phyloP scores from a whole-genome alignment of 2,329 filamentous ascomycete genomes.

The Ophiocordyceps camponoti-leonardi region DNA sequence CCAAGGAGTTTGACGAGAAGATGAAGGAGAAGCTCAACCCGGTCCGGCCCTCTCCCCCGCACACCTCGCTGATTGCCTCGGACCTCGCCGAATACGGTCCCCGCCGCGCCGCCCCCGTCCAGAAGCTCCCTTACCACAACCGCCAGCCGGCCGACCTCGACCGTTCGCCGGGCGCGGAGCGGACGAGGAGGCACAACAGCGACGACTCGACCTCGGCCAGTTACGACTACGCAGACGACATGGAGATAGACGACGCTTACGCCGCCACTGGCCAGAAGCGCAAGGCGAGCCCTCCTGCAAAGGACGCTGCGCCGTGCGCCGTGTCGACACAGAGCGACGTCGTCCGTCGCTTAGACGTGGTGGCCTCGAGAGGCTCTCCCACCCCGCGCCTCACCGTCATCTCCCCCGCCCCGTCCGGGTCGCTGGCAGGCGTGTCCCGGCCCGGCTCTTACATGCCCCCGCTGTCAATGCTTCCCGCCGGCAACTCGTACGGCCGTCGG shows the following conservation, averaged over 20 bases:
- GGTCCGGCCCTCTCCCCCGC: slow-evolving; percentile 24
- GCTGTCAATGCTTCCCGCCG: slow-evolving; percentile 22
- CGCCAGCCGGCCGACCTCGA: slow-evolving; percentile 14
- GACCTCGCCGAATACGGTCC: slow-evolving; percentile 20
- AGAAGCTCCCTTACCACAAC: slow-evolving; percentile 22
- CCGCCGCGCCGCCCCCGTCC: slow-evolving; percentile 12
- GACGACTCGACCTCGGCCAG: slow-evolving; percentile 31
- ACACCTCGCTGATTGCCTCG: slow-evolving; percentile 22
- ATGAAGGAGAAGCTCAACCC: slow-evolving; percentile 40
- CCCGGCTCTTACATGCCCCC: slow-evolving; percentile 31
- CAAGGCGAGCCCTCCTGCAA: slow-evolving; percentile 33
- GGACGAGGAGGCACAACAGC: slow-evolving; percentile 26
- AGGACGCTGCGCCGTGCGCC: slow-evolving; percentile 19
- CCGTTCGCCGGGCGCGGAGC: too few relatives aligned
- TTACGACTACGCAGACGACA: slow-evolving; percentile 20
- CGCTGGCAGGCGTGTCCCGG: slow-evolving; percentile 12
- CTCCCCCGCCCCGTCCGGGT: slow-evolving; percentile 20
- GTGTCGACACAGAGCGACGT: slow-evolving; percentile 19
- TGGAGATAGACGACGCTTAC: slow-evolving; percentile 30
- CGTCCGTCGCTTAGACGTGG: slow-evolving; percentile 27
- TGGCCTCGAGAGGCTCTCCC: slow-evolving; percentile 31
- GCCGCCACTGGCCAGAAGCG: slow-evolving; percentile 31
- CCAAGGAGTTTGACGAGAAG: slow-evolving; percentile 29
- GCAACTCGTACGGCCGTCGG: slow-evolving; percentile 26
- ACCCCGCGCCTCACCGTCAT: slow-evolving; percentile 30